phyloP scores from a whole-genome alignment of 768 basidiomycete species.

The Artomyces pyxidatus region DNA sequence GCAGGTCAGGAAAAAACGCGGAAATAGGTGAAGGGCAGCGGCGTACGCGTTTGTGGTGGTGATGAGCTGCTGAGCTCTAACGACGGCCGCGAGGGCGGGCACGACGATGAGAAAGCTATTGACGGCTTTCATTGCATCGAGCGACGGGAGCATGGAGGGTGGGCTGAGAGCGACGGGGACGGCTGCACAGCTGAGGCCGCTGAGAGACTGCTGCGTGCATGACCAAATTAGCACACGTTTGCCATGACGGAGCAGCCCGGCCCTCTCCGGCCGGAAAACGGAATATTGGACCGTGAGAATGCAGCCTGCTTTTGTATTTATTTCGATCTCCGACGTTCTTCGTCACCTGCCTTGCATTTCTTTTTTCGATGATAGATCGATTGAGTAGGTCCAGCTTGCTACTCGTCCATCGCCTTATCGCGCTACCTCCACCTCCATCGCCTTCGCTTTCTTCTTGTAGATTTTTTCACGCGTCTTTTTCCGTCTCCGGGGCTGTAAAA shows the following conservation, averaged over 20 bases:
- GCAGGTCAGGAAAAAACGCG: slow-evolving; percentile 4
- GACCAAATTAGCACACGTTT: too few species aligned
- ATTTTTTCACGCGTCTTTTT: slow-evolving; percentile 31
- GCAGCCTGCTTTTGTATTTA: not conserved
- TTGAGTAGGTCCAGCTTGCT: slow-evolving; percentile 12
- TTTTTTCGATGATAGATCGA: slow-evolving; percentile 18
- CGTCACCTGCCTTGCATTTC: not conserved
- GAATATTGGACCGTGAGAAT: slow-evolving; percentile 1
- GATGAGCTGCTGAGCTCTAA: slow-evolving; percentile 32
- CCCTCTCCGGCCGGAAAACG: not conserved
- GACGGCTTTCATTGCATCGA: too few species aligned
- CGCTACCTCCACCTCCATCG: not conserved
- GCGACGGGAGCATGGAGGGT: too few species aligned
- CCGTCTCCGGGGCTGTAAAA: slow-evolving; percentile 32
- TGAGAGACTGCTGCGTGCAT: not conserved
- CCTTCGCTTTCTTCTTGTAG: slow-evolving; percentile 10
- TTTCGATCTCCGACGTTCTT: not conserved
- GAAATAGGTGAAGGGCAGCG: slow-evolving; percentile 15
- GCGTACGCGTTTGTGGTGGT: slow-evolving; percentile 43
- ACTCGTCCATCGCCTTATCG: slow-evolving; percentile 6
- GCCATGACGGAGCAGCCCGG: not conserved
- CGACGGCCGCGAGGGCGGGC: slow-evolving; percentile 16
- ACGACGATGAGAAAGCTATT: slow-evolving; percentile 1
- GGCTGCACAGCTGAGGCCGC: slow-evolving; percentile 13
- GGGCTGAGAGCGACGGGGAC: not conserved